Conservation (phyloP, 441 rosid species). For the Gossypium davidsonii region DNA sequence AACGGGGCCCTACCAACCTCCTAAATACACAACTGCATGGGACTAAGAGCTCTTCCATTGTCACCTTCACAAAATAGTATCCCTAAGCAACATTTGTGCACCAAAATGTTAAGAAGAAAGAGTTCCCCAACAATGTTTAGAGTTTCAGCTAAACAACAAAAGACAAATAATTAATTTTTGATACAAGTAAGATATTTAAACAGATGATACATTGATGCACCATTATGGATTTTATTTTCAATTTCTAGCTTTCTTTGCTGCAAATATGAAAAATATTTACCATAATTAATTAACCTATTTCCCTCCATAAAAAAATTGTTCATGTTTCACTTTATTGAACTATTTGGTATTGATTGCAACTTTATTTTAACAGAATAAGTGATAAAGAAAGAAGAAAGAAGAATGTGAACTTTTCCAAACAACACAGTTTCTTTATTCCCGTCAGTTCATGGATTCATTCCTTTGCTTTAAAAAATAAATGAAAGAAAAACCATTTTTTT, state of each 20-base stretch:
- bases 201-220: background rate
- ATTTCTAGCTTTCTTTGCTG: background rate
- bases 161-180: background rate
- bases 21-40: no score
- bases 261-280: background rate
- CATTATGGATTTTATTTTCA: background rate
- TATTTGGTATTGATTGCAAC: background rate
- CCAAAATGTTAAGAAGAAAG: slow-evolving; percentile 3
- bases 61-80: slow-evolving; percentile 26
- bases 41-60: slow-evolving; percentile 26
- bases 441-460: background rate
- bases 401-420: background rate
- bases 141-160: slow-evolving; percentile 32
- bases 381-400: no score
- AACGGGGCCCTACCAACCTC: no score
- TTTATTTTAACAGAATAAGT: no score
- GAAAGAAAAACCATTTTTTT: background rate
- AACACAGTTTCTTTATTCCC: background rate
- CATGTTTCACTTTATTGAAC: background rate
- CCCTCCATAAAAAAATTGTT: background rate
- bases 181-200: background rate
- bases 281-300: background rate
- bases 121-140: background rate
- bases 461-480: background rate
- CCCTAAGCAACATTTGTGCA: slow-evolving; percentile 19